Evolutionary conservation across 73 alveolate genomes (phyloP).

Genomic region (Tetrahymena thermophila): DNA sequence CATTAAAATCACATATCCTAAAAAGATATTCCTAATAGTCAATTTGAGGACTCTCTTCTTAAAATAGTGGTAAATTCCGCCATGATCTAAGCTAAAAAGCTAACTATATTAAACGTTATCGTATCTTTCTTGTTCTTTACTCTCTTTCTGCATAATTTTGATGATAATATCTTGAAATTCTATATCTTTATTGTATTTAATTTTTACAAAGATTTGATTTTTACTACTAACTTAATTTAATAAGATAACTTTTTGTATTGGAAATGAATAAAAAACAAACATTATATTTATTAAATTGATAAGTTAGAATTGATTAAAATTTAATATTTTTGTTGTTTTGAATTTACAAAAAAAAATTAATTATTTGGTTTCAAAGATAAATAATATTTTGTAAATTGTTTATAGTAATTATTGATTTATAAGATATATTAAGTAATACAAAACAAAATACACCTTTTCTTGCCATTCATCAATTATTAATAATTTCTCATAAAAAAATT

Average conservation of each 20-base stretch:
- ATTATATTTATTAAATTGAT: neutral
- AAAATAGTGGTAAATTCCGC: neutral
- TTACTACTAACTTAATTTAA: neutral
- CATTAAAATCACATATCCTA: neutral
- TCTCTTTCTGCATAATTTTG: neutral
- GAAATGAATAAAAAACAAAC: neutral
- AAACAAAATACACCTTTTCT: neutral
- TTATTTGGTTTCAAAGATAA: neutral
- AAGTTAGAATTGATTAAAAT: neutral
- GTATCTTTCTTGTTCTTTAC: neutral
- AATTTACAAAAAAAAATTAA: neutral
- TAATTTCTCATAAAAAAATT: neutral
- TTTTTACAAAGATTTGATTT: neutral
- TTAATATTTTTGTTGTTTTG: neutral
- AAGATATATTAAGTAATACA: neutral
- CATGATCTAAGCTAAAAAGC: neutral
- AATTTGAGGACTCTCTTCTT: neutral
- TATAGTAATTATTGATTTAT: neutral
- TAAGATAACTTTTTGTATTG: neutral
- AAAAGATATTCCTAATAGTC: neutral
- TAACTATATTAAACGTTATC: neutral
- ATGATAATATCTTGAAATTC: neutral
- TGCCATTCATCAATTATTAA: neutral
- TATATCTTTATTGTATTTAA: too few relatives aligned
- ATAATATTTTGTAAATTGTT: neutral